phyloP scores from a whole-genome alignment of 257 asterid species.

The Ilex asprella region DNA sequence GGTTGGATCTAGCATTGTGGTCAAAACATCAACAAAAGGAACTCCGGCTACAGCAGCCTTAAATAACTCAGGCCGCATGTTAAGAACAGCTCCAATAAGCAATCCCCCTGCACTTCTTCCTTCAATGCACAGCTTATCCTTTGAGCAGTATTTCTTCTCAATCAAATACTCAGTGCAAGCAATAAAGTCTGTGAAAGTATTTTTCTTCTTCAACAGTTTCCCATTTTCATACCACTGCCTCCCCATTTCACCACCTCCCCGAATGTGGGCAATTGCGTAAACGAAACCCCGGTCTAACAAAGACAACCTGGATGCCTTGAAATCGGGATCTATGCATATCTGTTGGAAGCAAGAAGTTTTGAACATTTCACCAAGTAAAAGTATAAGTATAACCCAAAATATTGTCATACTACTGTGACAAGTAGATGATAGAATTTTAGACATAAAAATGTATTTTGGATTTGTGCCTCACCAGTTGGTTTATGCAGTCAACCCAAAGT shows the following conservation, averaged over 20 bases:
- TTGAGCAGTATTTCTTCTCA: conserved; percentile 70
- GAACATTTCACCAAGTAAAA: not conserved
- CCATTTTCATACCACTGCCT: conserved; percentile 96
- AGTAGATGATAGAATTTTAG: too few species aligned
- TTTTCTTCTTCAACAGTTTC: conserved; percentile 76
- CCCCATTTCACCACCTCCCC: conserved; percentile 99
- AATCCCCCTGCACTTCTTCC: conserved; percentile 99
- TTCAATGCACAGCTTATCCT: conserved; percentile 77
- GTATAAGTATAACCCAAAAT: too few species aligned
- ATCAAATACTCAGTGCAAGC: conserved; percentile 78
- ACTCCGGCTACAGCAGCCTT: conserved; percentile 93
- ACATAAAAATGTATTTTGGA: too few species aligned
- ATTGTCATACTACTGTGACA: too few species aligned
- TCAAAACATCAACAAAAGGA: conserved; percentile 87
- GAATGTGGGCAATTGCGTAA: conserved; percentile 70
- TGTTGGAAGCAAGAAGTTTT: conserved; percentile 20
- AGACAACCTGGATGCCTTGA: conserved; percentile 75
- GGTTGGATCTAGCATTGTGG: conserved; percentile 97
- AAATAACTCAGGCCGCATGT: conserved; percentile 89
- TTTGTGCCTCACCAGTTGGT: too few species aligned
- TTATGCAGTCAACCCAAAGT: too few species aligned
- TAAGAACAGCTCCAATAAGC: conserved; percentile 86
- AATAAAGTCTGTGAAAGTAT: conserved; percentile 89
- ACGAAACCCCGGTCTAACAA: conserved; percentile 88
- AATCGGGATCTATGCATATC: conserved; percentile 74